Conservation (phyloP, 768 basidiomycete species). For the Albatrellus ellisii region DNA sequence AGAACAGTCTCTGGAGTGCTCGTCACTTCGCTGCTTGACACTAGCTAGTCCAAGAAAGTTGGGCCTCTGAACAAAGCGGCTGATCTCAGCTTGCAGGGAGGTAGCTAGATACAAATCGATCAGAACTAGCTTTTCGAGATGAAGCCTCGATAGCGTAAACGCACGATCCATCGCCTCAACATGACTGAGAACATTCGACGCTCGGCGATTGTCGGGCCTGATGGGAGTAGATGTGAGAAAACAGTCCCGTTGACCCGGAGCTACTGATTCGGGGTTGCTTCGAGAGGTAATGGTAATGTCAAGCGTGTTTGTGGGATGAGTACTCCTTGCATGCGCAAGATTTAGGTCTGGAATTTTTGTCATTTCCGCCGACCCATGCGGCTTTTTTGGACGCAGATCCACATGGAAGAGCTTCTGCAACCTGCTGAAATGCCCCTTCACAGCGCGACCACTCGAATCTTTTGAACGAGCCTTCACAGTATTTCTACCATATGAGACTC, state of each 20-base stretch:
- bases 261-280: neutral
- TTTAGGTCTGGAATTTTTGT: neutral
- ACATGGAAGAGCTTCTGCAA: slow-evolving; percentile 9
- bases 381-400: neutral
- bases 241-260: neutral
- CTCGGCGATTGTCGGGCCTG: neutral
- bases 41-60: too few relatives aligned
- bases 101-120: too few relatives aligned
- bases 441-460: slow-evolving; percentile 8
- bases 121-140: too few relatives aligned
- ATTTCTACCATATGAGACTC: slow-evolving; percentile 4
- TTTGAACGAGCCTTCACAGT: slow-evolving; percentile 10
- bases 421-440: slow-evolving; percentile 13
- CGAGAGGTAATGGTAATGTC: too few relatives aligned
- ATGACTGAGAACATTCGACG: neutral
- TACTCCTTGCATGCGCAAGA: neutral
- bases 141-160: too few relatives aligned
- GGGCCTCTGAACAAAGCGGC: too few relatives aligned
- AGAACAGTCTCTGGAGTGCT: too few relatives aligned
- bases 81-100: too few relatives aligned
- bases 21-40: too few relatives aligned
- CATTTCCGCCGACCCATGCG: neutral
- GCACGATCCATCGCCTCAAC: neutral
- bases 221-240: neutral
- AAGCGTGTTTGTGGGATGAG: neutral